Percentiles rank a stretch among this genome's conserved stretches.
phyloP scores from a whole-genome alignment of 1,139 yeast genomes.

The Debaryomyces udenii region DNA sequence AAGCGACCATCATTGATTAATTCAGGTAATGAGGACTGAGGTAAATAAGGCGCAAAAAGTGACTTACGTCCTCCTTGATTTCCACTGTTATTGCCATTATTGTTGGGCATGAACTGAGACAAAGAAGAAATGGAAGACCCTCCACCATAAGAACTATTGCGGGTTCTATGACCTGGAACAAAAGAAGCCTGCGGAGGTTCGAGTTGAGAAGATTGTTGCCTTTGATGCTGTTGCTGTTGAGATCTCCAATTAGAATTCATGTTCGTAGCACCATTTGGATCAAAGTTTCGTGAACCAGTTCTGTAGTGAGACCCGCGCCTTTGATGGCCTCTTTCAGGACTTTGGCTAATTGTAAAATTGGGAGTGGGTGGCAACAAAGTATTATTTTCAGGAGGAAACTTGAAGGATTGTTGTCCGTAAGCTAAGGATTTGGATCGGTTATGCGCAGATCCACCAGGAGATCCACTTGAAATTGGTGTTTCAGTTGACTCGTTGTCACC shows the following conservation, averaged over 20 bases:
- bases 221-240: constrained; percentile 37
- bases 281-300: constrained; percentile 61
- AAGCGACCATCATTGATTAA: constrained; percentile 86
- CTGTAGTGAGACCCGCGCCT: constrained; percentile 56
- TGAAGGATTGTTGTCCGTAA: constrained; percentile 48
- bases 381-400: constrained; percentile 43
- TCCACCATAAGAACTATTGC: constrained; percentile 67
- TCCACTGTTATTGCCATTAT: constrained; percentile 25
- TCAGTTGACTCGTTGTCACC: constrained; percentile 18
- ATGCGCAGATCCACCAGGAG: constrained; percentile 21
- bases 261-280: constrained; percentile 37
- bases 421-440: constrained; percentile 43
- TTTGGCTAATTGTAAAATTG: constrained; percentile 40
- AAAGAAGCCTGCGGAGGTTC: constrained; percentile 57
- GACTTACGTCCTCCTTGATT: constrained; percentile 65
- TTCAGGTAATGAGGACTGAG: constrained; percentile 90
- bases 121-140: constrained; percentile 64
- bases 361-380: constrained; percentile 51
- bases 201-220: constrained; percentile 34
- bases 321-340: constrained; percentile 49
- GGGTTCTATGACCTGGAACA: constrained; percentile 78
- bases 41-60: constrained; percentile 91
- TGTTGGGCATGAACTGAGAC: constrained; percentile 40
- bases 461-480: constrained; percentile 21
- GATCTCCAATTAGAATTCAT: constrained; percentile 70